Conservation (phyloP, 1,284 basidiomycete species). For the Heterobasidion irregulare region DNA sequence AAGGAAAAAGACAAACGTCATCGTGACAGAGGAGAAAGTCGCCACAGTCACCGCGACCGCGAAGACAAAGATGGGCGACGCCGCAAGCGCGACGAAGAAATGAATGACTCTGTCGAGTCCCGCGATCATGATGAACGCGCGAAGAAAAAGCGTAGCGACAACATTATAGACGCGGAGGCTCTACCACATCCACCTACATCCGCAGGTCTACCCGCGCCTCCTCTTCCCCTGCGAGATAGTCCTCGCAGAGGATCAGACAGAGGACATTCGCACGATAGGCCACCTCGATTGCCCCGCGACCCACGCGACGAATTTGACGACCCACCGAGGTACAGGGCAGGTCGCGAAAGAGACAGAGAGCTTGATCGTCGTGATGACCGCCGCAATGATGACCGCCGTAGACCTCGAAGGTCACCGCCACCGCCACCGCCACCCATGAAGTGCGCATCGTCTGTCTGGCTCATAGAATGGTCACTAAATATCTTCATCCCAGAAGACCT, state of each 20-base stretch:
- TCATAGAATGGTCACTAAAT: background rate
- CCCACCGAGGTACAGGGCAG: conserved; percentile 29
- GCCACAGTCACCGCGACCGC: conserved; percentile 37
- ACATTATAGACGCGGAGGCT: conserved; percentile 26
- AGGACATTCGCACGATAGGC: conserved; percentile 43
- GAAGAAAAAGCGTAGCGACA: conserved; percentile 52
- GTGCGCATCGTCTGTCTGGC: conserved; percentile 11
- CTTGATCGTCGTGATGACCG: conserved; percentile 12
- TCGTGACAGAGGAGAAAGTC: conserved; percentile 25
- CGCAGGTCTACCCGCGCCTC: conserved; percentile 27
- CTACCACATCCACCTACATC: conserved; percentile 30
- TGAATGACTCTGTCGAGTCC: conserved; percentile 31
- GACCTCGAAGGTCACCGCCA: conserved; percentile 5
- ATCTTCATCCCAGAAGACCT: conserved; percentile 37
- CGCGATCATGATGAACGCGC: conserved; percentile 31
- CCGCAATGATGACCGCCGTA: conserved; percentile 6
- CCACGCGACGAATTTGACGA: conserved; percentile 56
- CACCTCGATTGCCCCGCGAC: conserved; percentile 33
- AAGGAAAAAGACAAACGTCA: conserved; percentile 27
- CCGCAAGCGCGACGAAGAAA: conserved; percentile 53
- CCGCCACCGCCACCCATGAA: conserved; percentile 15
- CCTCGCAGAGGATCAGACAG: conserved; percentile 42
- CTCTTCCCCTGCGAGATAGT: conserved; percentile 37
- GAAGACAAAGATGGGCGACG: conserved; percentile 39
- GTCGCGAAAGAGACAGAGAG: conserved; percentile 22